A percentile compares a stretch with the other conserved stretches of the same genome.
phyloP scores from a whole-genome alignment of 2,329 filamentous ascomycete genomes.

The Phyllosticta paracitricarpa region DNA sequence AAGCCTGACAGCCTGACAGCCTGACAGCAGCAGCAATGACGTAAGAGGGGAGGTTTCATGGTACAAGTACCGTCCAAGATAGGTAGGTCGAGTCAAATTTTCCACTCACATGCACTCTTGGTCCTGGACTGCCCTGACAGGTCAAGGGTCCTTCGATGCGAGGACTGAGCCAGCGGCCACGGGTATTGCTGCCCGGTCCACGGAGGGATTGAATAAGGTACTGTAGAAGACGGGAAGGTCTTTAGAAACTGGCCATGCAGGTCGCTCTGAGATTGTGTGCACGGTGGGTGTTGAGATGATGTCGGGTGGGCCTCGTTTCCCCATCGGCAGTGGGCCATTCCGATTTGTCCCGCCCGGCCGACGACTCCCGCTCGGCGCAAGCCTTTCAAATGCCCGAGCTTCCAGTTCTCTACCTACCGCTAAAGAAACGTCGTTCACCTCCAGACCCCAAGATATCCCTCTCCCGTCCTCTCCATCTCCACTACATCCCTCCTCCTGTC shows the following conservation, averaged over 20 bases:
- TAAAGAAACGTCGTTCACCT: conserved; percentile 6
- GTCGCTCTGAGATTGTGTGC: background rate
- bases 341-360: conserved; percentile 2
- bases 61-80: no score
- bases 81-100: background rate
- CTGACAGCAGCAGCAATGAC: background rate
- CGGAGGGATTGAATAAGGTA: no score
- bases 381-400: conserved; percentile 1
- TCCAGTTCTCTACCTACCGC: background rate
- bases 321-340: background rate
- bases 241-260: no score
- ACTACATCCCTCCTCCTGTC: background rate
- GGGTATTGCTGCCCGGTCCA: no score
- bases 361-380: background rate
- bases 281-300: background rate
- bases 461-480: conserved; percentile 8
- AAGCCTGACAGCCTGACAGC: no score
- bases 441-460: background rate
- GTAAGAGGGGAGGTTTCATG: background rate
- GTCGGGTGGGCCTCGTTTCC: background rate
- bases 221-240: no score
- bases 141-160: background rate
- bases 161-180: background rate
- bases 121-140: no score
- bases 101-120: background rate